These are phyloP conservation scores for Pleochaeta shiraiana DNA, from an alignment of 2,329 filamentous ascomycete species.

Conservation along the genomic window DNA sequence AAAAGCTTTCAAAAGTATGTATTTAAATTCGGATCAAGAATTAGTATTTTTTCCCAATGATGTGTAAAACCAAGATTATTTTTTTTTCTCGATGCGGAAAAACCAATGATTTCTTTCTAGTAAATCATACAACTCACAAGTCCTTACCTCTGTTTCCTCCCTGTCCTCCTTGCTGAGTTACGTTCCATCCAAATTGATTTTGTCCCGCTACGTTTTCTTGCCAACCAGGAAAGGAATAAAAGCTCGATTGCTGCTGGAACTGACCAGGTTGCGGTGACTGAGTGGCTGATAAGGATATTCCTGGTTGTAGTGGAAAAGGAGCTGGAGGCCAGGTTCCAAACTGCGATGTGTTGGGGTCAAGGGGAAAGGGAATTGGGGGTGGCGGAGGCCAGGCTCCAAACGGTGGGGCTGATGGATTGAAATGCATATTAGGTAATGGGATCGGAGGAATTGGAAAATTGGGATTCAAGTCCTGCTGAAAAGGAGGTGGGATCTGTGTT, in stretches of 20 bases:
- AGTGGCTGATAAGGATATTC: conserved; percentile 9
- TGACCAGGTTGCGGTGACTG: conserved; percentile 6
- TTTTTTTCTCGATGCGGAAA: no score
- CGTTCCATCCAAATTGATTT: conserved; percentile 5
- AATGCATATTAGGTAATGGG: conserved; percentile 9
- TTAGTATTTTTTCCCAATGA: no score
- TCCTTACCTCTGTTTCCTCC: neutral
- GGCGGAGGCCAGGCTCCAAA: conserved; percentile 11
- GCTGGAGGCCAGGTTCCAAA: conserved; percentile 9
- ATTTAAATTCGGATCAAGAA: no score
- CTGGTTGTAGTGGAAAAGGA: conserved; percentile 13
- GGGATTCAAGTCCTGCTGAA: conserved; percentile 12
- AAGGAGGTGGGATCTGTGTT: conserved; percentile 9
- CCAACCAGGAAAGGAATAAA: conserved; percentile 11
- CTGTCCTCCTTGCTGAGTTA: neutral
- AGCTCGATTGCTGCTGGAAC: conserved; percentile 7
- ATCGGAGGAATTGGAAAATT: conserved; percentile 13
- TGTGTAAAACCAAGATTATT: no score
- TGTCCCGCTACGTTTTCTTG: conserved; percentile 9
- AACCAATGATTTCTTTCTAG: no score
- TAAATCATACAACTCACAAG: no score
- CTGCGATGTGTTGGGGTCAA: conserved; percentile 9
- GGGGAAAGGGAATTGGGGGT: conserved; percentile 10
- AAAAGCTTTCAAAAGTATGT: no score
- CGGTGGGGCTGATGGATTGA: conserved; percentile 8